A percentile compares a stretch with the other conserved stretches of the same genome.
phyloP scores from a whole-genome alignment of 2,329 filamentous ascomycete genomes.

The Domatiomyces globalis region DNA sequence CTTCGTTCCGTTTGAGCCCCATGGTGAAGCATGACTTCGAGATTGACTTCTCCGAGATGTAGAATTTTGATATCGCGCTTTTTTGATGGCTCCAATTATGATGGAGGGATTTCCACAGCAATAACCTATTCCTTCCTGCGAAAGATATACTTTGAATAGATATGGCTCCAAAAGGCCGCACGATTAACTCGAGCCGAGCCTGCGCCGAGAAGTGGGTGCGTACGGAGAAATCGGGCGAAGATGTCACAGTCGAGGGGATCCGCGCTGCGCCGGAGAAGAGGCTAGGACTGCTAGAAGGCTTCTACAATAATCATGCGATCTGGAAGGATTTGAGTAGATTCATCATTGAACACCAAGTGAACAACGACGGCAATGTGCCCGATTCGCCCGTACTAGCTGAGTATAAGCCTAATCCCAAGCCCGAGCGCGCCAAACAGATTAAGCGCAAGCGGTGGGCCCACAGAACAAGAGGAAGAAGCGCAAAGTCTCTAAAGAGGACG shows the following conservation, averaged over 20 bases:
- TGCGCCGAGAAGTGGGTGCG: constrained; percentile 27
- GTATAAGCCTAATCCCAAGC: no score
- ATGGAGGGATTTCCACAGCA: no score
- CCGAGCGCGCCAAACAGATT: constrained; percentile 2
- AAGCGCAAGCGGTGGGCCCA: constrained; percentile 10
- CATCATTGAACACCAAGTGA: constrained; percentile 39
- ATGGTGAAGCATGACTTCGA: no score
- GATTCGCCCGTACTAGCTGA: neutral
- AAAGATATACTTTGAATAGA: no score
- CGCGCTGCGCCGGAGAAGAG: constrained; percentile 39
- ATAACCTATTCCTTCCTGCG: no score
- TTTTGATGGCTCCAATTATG: no score
- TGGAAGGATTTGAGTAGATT: constrained; percentile 44
- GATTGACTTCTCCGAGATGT: no score
- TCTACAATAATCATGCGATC: constrained; percentile 37
- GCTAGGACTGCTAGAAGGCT: constrained; percentile 38
- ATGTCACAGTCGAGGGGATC: constrained; percentile 44
- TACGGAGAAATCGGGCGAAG: constrained; percentile 28
- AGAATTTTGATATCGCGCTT: no score
- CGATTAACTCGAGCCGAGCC: constrained; percentile 23
- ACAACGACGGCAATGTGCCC: constrained; percentile 5
- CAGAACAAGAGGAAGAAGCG: constrained; percentile 6
- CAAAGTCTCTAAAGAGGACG: neutral
- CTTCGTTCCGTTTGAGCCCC: no score
- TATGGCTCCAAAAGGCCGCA: no score